Evolutionary conservation across 345 rosid species (phyloP), one percentile per base, ranked within the genome.

Genomic region (Populus davidiana): DNA sequence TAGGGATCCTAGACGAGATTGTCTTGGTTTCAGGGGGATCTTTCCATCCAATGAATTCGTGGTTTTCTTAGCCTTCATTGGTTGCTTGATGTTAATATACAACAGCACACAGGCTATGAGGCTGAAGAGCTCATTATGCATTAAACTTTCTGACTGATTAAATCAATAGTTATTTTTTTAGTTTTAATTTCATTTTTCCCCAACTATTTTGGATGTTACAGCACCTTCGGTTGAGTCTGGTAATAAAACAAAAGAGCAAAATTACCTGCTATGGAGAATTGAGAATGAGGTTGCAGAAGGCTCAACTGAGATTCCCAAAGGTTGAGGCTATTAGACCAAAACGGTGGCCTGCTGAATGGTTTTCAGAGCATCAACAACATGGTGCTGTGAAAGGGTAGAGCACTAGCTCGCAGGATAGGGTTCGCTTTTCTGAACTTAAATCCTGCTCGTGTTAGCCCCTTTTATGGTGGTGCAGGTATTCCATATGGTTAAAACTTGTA

Each of bases 241-340:
- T 83, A 88, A 90, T 86, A 94, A 92, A 89, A 88, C 93, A 4
- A 88, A 83, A 74, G 99, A 93, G 81, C 79, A 79, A 9, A 92
- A 92, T 76, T 91, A 90, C 72, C 83, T 82, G 64, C 72, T 88
- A 23, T 88, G 93, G 97, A 90, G 99, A 81, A 67, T 92, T 75
- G 94, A 91, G 84, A 86, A 86, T 36, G 99, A 98, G 31, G 90
- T 96, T 69, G 98, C 97, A 4, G 97, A 92, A 86, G 99, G 99
- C 59, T 91, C 97, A 66, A 79, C 86, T 17, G 98, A 93, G 81
- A 93, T 96, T 72, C 93, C 90, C 9, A 93, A 89, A 92, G 76
- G 93, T 90, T 4, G 86, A 89, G 89, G 90, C 92, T 20, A 69
- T 81, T 18, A 89, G 84, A 79, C 98, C 98, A 12, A 79, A 81